Percentiles rank a stretch among this genome's conserved stretches.
Conservation (phyloP, 164 flowering plant genomes). For the Umbellularia californica region DNA sequence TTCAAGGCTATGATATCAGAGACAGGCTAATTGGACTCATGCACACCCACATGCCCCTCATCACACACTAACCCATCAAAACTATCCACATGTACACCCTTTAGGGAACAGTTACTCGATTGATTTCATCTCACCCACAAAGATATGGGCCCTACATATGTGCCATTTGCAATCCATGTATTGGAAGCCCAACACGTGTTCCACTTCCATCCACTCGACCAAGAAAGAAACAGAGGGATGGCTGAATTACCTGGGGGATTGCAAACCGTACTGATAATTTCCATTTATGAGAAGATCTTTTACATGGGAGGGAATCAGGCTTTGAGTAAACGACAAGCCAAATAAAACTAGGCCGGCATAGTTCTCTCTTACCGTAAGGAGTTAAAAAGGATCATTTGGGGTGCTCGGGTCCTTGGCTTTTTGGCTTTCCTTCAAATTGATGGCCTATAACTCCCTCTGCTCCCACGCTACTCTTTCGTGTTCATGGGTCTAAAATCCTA, state of each 20-base stretch:
- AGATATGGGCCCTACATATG: no score
- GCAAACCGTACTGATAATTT: background rate
- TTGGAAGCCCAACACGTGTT: background rate
- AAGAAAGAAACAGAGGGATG: background rate
- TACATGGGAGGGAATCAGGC: background rate
- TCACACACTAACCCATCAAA: background rate
- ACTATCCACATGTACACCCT: background rate
- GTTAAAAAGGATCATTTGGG: background rate
- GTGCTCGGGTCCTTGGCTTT: no score
- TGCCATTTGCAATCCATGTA: no score
- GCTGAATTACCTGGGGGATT: background rate
- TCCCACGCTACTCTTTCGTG: background rate
- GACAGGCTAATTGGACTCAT: background rate
- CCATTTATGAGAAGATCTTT: background rate
- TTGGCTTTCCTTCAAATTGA: background rate
- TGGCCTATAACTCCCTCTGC: no score
- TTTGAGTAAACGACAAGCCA: background rate
- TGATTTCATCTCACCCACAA: background rate
- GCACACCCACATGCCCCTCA: background rate
- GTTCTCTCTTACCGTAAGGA: background rate
- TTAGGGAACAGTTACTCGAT: background rate
- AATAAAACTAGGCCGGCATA: conserved; percentile 1
- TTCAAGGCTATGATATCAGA: background rate
- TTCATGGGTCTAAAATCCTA: background rate
- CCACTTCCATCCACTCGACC: background rate